Evolutionary conservation across 768 basidiomycete species (phyloP).

Genomic region (Auriscalpium vulgare): DNA sequence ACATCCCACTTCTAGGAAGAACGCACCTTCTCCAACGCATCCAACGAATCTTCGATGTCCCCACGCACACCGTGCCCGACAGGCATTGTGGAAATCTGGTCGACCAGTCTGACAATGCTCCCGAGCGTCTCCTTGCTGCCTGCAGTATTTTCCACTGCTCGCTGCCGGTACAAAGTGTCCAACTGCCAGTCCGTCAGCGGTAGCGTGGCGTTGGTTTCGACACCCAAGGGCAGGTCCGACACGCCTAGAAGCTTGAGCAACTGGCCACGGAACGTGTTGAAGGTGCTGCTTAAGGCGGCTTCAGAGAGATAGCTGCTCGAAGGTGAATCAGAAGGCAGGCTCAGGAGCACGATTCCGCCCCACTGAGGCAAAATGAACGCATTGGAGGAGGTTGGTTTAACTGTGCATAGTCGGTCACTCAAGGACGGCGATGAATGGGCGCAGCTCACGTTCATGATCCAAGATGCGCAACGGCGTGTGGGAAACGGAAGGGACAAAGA

Average conservation of each 20-base stretch:
- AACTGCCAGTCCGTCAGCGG: slow-evolving; percentile 69
- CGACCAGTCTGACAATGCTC: slow-evolving; percentile 79
- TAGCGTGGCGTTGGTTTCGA: slow-evolving; percentile 24
- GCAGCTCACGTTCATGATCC: slow-evolving; percentile 37
- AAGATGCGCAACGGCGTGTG: slow-evolving; percentile 67
- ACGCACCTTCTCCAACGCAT: slow-evolving; percentile 65
- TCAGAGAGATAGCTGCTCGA: slow-evolving; percentile 31
- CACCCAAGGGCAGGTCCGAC: slow-evolving; percentile 44
- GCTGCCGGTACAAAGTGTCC: slow-evolving; percentile 64
- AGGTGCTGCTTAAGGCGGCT: slow-evolving; percentile 40
- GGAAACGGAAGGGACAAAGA: slow-evolving; percentile 74
- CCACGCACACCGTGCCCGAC: slow-evolving; percentile 69
- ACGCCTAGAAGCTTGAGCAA: slow-evolving; percentile 78
- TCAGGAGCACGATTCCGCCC: slow-evolving; percentile 81
- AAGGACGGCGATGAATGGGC: background rate
- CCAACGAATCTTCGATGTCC: slow-evolving; percentile 64
- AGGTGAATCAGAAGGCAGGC: slow-evolving; percentile 35
- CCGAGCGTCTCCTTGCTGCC: slow-evolving; percentile 65
- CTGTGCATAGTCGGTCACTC: slow-evolving; percentile 26
- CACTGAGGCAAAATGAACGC: slow-evolving; percentile 92
- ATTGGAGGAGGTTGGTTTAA: slow-evolving; percentile 37
- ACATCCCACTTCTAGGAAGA: background rate
- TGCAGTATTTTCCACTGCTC: slow-evolving; percentile 60
- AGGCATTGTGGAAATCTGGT: slow-evolving; percentile 88
- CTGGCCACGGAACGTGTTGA: slow-evolving; percentile 62